Conservation (phyloP, 805 yeast genomes). For the Candida insectalens region DNA sequence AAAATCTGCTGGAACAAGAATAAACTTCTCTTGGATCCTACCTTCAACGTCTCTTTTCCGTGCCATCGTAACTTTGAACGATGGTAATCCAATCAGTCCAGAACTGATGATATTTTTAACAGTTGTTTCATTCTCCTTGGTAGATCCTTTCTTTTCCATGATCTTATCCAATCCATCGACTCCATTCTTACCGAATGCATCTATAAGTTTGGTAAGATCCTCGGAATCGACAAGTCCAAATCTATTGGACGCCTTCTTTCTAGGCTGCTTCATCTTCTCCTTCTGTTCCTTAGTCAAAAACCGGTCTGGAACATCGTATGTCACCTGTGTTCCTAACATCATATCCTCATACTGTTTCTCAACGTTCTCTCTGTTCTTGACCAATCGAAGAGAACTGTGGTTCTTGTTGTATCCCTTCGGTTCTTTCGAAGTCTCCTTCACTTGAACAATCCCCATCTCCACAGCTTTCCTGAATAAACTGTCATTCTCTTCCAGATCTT, state of each 20-base stretch:
- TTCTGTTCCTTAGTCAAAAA: conserved; percentile 9
- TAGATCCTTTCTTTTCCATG: conserved; percentile 8
- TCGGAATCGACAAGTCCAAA: conserved; percentile 11
- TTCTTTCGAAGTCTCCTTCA: conserved; percentile 7
- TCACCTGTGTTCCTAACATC: conserved; percentile 7
- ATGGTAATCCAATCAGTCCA: conserved; percentile 14
- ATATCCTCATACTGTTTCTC: conserved; percentile 13
- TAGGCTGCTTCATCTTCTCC: conserved; percentile 3
- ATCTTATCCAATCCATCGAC: conserved; percentile 1
- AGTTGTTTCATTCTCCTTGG: conserved; percentile 7
- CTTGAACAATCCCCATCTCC: conserved; percentile 15
- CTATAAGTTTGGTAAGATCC: conserved; percentile 13
- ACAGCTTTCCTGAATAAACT: conserved; percentile 14
- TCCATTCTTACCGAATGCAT: conserved; percentile 11
- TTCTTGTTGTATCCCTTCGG: conserved; percentile 5
- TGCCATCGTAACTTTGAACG: conserved; percentile 12
- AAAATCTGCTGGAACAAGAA: conserved; percentile 16
- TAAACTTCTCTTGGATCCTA: conserved; percentile 13
- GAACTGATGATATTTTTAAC: conserved; percentile 12
- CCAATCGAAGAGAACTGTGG: conserved; percentile 15
- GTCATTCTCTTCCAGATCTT: conserved; percentile 5
- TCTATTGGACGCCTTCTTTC: conserved; percentile 5
- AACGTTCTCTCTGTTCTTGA: conserved; percentile 13
- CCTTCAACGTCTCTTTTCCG: conserved; percentile 7
- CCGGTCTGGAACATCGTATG: conserved; percentile 10